Percentiles rank a stretch among this genome's conserved stretches.
phyloP scores from a whole-genome alignment of 441 rosid species.

The Adansonia gregorii region DNA sequence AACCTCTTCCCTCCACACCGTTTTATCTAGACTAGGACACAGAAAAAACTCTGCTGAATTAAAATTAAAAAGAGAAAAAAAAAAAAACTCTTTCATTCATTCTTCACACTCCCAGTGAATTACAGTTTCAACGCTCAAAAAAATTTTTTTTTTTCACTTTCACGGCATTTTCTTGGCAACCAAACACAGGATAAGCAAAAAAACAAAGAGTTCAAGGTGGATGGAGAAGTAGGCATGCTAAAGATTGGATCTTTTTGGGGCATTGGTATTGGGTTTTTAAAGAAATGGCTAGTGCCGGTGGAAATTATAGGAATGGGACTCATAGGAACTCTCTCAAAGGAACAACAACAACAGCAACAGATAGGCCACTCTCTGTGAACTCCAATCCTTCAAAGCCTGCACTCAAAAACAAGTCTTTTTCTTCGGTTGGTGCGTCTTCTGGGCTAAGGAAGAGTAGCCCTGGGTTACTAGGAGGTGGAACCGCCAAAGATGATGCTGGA shows the following conservation, averaged over 20 bases:
- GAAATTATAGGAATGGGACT: constrained; percentile 63
- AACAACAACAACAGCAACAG: constrained; percentile 22
- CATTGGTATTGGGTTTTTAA: constrained; percentile 26
- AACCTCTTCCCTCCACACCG: neutral
- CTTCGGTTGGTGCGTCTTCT: constrained; percentile 33
- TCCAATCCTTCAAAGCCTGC: constrained; percentile 55
- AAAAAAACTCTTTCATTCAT: neutral
- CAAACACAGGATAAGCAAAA: constrained; percentile 29
- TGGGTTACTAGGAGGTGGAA: constrained; percentile 47
- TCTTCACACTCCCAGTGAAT: neutral
- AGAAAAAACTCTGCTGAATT: constrained; percentile 9
- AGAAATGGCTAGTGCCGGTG: constrained; percentile 52
- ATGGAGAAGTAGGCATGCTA: constrained; percentile 11
- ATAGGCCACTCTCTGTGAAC: constrained; percentile 48
- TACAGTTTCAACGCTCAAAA: constrained; percentile 21
- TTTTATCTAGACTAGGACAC: neutral
- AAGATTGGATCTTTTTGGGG: constrained; percentile 17
- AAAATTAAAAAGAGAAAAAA: constrained; percentile 13
- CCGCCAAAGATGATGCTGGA: constrained; percentile 57
- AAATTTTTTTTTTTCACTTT: constrained; percentile 26
- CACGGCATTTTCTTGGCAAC: constrained; percentile 36
- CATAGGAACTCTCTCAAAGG: constrained; percentile 57
- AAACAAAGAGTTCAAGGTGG: constrained; percentile 14
- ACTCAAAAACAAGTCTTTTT: constrained; percentile 54
- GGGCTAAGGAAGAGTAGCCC: constrained; percentile 79